These are phyloP conservation scores for Mycena floridula DNA, from an alignment of 768 basidiomycete species.

Conservation along the genomic window DNA sequence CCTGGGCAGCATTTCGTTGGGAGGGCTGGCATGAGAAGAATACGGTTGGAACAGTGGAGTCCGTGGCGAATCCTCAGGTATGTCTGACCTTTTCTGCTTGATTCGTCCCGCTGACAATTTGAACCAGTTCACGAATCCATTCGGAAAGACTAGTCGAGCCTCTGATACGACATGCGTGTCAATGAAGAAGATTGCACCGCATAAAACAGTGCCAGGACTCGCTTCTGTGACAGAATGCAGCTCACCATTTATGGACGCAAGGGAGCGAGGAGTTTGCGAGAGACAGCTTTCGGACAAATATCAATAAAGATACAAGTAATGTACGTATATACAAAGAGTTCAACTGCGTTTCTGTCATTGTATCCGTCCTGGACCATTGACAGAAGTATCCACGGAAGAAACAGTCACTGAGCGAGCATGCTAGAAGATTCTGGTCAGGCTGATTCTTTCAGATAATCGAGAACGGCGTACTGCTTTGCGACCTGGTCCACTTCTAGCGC, in stretches of 20 bases:
- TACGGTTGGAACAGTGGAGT: neutral
- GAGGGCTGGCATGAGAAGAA: neutral
- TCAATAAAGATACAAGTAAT: neutral
- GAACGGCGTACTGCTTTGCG: constrained; percentile 44
- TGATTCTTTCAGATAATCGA: constrained; percentile 1
- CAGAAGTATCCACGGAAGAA: constrained; percentile 70
- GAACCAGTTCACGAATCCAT: neutral
- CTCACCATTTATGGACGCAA: neutral
- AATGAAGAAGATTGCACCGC: neutral
- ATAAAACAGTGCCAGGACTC: neutral
- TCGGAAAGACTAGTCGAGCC: neutral
- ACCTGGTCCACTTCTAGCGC: constrained; percentile 46
- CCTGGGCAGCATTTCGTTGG: constrained; percentile 2
- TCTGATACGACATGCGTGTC: neutral
- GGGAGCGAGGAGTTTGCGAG: neutral
- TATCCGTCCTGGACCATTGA: constrained; percentile 39
- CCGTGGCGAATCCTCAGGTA: no score
- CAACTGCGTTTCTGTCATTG: constrained; percentile 55
- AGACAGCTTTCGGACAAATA: neutral
- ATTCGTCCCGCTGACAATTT: no score
- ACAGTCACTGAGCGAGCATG: constrained; percentile 63
- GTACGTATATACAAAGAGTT: constrained; percentile 6
- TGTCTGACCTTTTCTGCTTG: no score
- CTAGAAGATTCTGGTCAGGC: constrained; percentile 18
- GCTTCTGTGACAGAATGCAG: neutral